Evolutionary conservation across 2,329 filamentous ascomycete species (phyloP), one percentile per base, ranked within the genome.

Genomic region (Diplocarpon mali): DNA sequence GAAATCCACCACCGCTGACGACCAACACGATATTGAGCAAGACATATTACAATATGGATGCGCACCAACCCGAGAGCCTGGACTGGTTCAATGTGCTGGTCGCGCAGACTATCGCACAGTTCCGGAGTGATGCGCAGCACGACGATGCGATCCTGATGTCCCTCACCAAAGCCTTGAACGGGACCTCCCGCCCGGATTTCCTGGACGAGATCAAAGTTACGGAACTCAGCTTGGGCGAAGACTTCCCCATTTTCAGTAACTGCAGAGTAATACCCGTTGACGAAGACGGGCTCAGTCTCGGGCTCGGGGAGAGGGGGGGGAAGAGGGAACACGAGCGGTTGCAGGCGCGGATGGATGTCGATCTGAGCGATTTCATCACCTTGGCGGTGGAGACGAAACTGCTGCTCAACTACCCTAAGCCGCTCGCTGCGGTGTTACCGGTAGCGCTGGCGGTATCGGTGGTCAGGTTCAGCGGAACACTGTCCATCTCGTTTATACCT

Each of bases 51-150:
- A 95, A 94, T 60, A 86, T 92, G 35, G 77, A 93, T 56, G 88
- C 86, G 48, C 92, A 98, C 64, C 92, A 96, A 64, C 92, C 92
- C 1, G 92, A 98, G 65, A 93, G 85, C 46, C 67, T 98, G 49
- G 92, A 98, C 65, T 98, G 92, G 92, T 96, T 98, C 73, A 98
- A 98, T 62, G 92, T 98, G 20, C 71, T 98, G 44, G 81, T 96
- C 41, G 92, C 89, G 2, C 92, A 98, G 66, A 95, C 92, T 0
- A 93, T 98, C 53, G 90, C 92, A 0, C 92, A 98, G 64, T 85
- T 96, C 57, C 76, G 92, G 48, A 86, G 84, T 55, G 93, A 96
- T 59, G 92, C 92, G 2, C 85, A 93, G 56, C 80, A 92, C 52
- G 84, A 96, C 55, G 87, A 92, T 60, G 86, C 86, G 3, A 93